Percentiles rank a stretch among this genome's conserved stretches.
Evolutionary conservation across 2,329 filamentous ascomycete genomes (phyloP).

Genomic region (Colletotrichum sp.): DNA sequence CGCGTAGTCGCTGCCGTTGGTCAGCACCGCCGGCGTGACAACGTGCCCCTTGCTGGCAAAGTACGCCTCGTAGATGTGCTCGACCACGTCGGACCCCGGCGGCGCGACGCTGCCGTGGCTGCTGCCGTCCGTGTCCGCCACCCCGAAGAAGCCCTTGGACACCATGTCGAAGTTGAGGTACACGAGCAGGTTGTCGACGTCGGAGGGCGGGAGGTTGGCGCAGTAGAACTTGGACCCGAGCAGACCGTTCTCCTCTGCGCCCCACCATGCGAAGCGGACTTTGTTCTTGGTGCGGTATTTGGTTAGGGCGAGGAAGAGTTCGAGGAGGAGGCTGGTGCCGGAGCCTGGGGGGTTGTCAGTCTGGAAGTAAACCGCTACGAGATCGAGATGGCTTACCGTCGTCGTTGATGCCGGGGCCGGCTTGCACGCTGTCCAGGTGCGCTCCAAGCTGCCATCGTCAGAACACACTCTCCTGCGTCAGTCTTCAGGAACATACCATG

Average conservation of each 20-base stretch:
- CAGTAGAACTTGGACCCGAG: slow-evolving; percentile 41
- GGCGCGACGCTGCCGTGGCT: slow-evolving; percentile 41
- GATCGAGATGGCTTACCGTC: slow-evolving; percentile 30
- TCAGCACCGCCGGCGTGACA: slow-evolving; percentile 29
- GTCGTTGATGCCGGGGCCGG: slow-evolving; percentile 51
- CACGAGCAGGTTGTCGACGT: slow-evolving; percentile 39
- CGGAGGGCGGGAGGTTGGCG: slow-evolving; percentile 32
- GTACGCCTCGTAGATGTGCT: slow-evolving; percentile 37
- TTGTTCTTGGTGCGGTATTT: slow-evolving; percentile 40
- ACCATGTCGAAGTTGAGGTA: slow-evolving; percentile 51
- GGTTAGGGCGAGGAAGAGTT: slow-evolving; percentile 43
- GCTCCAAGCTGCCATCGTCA: slow-evolving; percentile 37
- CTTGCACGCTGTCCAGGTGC: slow-evolving; percentile 48
- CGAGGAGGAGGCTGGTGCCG: slow-evolving; percentile 44
- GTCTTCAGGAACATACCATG: slow-evolving; percentile 23
- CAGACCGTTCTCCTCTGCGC: slow-evolving; percentile 49
- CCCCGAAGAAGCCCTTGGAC: slow-evolving; percentile 37
- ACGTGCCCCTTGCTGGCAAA: slow-evolving; percentile 35
- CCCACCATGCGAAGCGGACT: slow-evolving; percentile 51
- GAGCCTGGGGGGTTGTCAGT: slow-evolving; percentile 30
- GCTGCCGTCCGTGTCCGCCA: slow-evolving; percentile 39
- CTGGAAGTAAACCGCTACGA: too few relatives aligned
- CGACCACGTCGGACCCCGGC: slow-evolving; percentile 34
- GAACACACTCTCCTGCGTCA: background rate
- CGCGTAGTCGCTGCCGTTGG: slow-evolving; percentile 64